A percentile compares a stretch with the other conserved stretches of the same genome.
phyloP scores from a whole-genome alignment of 768 basidiomycete genomes.

The Basidioascus undulatus region DNA sequence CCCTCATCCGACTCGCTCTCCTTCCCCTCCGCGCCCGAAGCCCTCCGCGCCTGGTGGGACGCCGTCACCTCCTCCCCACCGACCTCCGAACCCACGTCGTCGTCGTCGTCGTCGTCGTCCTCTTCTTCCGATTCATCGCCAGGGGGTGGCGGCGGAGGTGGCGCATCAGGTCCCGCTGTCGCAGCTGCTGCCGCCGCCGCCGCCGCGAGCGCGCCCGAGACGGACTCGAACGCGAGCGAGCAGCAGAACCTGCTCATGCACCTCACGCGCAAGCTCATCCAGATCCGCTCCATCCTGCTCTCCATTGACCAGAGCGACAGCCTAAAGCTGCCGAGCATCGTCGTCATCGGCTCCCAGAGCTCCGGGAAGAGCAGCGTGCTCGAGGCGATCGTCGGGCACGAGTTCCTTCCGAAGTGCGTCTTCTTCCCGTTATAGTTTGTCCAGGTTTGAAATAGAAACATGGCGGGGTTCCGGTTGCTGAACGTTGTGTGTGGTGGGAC shows the following conservation, averaged over 20 bases:
- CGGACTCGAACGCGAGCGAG: slow-evolving; percentile 10
- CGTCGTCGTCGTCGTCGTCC: background rate
- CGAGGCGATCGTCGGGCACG: slow-evolving; percentile 90
- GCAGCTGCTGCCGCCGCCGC: slow-evolving; percentile 1
- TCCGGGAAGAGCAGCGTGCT: slow-evolving; percentile 94
- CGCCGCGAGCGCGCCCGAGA: slow-evolving; percentile 3
- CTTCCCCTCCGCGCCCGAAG: background rate
- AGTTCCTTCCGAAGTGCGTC: slow-evolving; percentile 89
- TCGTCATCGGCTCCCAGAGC: slow-evolving; percentile 94
- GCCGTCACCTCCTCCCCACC: background rate
- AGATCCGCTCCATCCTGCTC: slow-evolving; percentile 79
- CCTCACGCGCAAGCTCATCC: slow-evolving; percentile 81
- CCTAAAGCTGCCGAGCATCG: slow-evolving; percentile 85
- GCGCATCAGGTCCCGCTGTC: background rate
- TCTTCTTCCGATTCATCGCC: background rate
- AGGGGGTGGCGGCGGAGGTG: slow-evolving; percentile 12
- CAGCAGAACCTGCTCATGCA: slow-evolving; percentile 72
- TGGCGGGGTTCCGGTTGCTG: too few relatives aligned
- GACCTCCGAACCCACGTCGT: background rate
- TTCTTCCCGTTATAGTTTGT: background rate
- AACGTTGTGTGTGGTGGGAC: too few relatives aligned
- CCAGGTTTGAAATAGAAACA: too few relatives aligned
- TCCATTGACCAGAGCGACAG: slow-evolving; percentile 89
- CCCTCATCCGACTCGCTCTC: background rate
- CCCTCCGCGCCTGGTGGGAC: too few relatives aligned